A percentile compares a stretch with the other conserved stretches of the same genome.
phyloP scores from a whole-genome alignment of 768 basidiomycete genomes.

The Coprinopsis sp. region DNA sequence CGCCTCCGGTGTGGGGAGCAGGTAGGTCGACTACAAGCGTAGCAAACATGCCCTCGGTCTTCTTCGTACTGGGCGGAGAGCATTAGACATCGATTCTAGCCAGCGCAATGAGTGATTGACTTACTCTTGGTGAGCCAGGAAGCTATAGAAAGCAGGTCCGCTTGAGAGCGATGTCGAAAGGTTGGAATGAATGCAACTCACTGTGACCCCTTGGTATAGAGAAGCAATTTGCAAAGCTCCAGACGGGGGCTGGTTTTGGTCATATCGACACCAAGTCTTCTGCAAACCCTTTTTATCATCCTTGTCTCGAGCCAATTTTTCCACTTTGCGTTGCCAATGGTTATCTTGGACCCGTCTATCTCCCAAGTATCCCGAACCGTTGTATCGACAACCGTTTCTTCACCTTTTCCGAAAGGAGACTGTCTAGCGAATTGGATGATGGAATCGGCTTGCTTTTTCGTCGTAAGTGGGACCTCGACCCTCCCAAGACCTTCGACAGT shows the following conservation, averaged over 20 bases:
- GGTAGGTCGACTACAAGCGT: conserved; percentile 45
- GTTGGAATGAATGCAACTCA: conserved; percentile 19
- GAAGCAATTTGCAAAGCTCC: conserved; percentile 39
- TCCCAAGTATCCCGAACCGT: conserved; percentile 38
- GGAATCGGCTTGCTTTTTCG: background rate
- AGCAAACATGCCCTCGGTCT: conserved; percentile 47
- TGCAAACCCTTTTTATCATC: conserved; percentile 25
- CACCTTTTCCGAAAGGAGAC: background rate
- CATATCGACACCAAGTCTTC: conserved; percentile 27
- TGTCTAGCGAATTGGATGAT: background rate
- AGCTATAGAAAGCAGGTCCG: conserved; percentile 13
- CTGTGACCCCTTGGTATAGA: conserved; percentile 43
- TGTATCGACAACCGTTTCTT: conserved; percentile 6
- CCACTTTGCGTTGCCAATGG: conserved; percentile 40
- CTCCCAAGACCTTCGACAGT: no score
- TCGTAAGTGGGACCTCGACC: background rate
- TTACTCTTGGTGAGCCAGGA: conserved; percentile 17
- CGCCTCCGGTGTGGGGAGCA: conserved; percentile 41
- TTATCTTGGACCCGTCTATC: conserved; percentile 32
- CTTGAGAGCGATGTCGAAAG: conserved; percentile 13
- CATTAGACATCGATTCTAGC: background rate
- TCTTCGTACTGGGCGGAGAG: conserved; percentile 36
- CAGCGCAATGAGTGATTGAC: conserved; percentile 5
- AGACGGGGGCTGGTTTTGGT: conserved; percentile 6
- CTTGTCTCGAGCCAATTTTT: conserved; percentile 21